Percentiles rank a stretch among this genome's conserved stretches.
phyloP scores from a whole-genome alignment of 1,284 basidiomycete species.

The Malassezia brasiliensis region DNA sequence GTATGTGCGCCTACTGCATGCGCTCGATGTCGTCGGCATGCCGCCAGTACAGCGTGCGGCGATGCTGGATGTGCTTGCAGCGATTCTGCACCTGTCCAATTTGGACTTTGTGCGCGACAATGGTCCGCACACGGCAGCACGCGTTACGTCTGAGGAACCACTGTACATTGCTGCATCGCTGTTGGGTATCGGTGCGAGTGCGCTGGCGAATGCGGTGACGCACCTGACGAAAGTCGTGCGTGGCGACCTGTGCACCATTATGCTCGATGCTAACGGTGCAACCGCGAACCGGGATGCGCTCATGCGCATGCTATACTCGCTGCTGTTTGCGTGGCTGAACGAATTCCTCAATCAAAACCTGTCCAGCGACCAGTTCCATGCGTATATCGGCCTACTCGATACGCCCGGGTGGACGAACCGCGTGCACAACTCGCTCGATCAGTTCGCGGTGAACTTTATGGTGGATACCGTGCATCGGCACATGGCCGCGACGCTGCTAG shows the following conservation, averaged over 20 bases:
- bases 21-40: constrained; percentile 81
- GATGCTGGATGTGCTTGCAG: constrained; percentile 83
- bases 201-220: constrained; percentile 72
- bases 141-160: constrained; percentile 53
- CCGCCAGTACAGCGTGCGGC: constrained; percentile 87
- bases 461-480: constrained; percentile 82
- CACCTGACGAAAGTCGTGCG: constrained; percentile 86
- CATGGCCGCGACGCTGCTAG: constrained; percentile 69
- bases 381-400: constrained; percentile 90
- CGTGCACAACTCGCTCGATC: constrained; percentile 79
- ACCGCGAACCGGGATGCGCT: constrained; percentile 86
- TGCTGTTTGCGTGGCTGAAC: constrained; percentile 92
- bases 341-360: constrained; percentile 90
- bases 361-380: constrained; percentile 49
- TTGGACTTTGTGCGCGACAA: constrained; percentile 64
- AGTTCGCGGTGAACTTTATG: constrained; percentile 91
- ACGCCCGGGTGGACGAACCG: constrained; percentile 65
- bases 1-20: constrained; percentile 84
- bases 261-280: constrained; percentile 86
- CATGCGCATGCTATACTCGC: constrained; percentile 80
- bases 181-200: constrained; percentile 66
- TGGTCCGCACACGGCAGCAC: constrained; percentile 22
- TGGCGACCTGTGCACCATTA: constrained; percentile 88
- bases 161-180: constrained; percentile 78
- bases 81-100: constrained; percentile 90